Base-by-base conservation (phyloP, 352 stramenopile genomes). In the Pythium folliculosum region DNA sequence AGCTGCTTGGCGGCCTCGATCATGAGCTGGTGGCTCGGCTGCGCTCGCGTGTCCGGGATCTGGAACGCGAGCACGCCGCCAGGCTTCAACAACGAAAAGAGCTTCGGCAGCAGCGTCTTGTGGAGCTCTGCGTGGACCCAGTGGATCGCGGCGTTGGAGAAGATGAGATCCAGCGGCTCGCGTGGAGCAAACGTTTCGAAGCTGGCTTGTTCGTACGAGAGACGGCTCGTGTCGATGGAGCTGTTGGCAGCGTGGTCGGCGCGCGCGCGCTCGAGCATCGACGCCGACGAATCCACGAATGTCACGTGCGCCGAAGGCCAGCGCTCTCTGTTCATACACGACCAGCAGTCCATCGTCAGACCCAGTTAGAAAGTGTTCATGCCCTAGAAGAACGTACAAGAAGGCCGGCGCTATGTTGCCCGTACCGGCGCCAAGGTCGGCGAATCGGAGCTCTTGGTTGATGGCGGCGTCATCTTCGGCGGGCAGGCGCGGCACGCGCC, bases 351-450 rank as follows among this genome's bases (percentile, higher is more conserved):
- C 27, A 32, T 32, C 27, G 27, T 32, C 5, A 32, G 5, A 32
- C 27, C 27, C 27, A 5, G 5, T 5, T 32, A 32, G 2, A 32
- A 32, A 2, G 27, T 2, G 5, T 32, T 32, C 27, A 32, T 32
- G 5, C 27, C 27, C 27, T 5, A 32, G 27, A 32, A 14, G 12
- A 40, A 40, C 68, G 19, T 78, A 90, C 81, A 77, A 44, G 71
- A 93, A 89, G 0, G 80, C 67, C 12, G 80, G 69, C 4, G 77
- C 80, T 77, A 92, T 90, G 75, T 91, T 93, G 32, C 82, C 76
- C 9, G 84, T 87, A 32, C 84, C 84, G 21, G 77, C 81, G 19
- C 85, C 85, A 6, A 93, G 67, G 53, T 93, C 85, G 21, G 89
- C 65, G 53, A 93, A 84, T 22, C 67, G 57, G 16, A 77, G 63